These are phyloP conservation scores for Acacia crassicarpa DNA, from an alignment of 306 rosid genomes.

Conservation along the genomic window DNA sequence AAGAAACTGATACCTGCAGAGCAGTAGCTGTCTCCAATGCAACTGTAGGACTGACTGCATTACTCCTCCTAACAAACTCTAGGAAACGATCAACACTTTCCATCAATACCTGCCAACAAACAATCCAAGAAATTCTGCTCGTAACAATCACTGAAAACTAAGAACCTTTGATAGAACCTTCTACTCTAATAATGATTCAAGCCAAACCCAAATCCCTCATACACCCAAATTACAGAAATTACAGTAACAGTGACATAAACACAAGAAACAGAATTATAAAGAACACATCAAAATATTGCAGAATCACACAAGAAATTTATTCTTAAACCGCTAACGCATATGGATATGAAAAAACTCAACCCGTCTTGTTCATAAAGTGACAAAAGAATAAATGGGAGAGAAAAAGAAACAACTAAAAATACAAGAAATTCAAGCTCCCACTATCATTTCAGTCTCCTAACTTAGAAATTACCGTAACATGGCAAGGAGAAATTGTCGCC, in stretches of 20 bases:
- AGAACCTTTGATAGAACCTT: background rate
- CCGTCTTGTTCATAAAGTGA: background rate
- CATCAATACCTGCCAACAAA: constrained; percentile 63
- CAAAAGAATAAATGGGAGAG: background rate
- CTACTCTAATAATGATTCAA: background rate
- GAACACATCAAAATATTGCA: background rate
- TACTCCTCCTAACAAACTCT: constrained; percentile 87
- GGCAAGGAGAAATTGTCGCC: constrained; percentile 92
- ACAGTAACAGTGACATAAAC: background rate
- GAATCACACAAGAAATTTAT: background rate
- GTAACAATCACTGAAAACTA: background rate
- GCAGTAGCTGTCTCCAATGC: constrained; percentile 93
- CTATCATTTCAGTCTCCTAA: constrained; percentile 19
- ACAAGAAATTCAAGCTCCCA: background rate
- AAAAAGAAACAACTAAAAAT: background rate
- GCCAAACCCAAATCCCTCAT: background rate
- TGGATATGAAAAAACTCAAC: background rate
- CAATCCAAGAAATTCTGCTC: constrained; percentile 21
- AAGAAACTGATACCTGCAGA: constrained; percentile 71
- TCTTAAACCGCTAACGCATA: background rate
- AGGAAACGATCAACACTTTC: constrained; percentile 81
- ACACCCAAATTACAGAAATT: background rate
- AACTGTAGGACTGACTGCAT: constrained; percentile 92
- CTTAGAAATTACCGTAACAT: constrained; percentile 74
- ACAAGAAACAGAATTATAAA: background rate